Evolutionary conservation across 1,284 basidiomycete species (phyloP), one percentile per base, ranked within the genome.

Genomic region (Cutaneotrichosporon sp.): DNA sequence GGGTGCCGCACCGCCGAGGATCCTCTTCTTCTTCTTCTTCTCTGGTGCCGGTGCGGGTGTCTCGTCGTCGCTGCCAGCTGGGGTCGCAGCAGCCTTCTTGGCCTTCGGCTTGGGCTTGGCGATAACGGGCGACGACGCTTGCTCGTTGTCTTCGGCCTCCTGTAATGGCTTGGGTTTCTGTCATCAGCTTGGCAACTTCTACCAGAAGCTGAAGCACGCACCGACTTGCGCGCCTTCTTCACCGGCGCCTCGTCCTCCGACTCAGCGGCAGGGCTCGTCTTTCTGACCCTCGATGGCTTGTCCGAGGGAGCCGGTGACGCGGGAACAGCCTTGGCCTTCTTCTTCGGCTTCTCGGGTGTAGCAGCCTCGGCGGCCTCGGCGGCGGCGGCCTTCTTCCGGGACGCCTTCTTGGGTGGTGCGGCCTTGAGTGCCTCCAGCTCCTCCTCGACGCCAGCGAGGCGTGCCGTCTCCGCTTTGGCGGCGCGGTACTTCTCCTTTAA

Each of bases 1-100:
- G 43, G 69, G 65, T 9, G 59, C 65, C 0, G 27, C 55, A 29
- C 66, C 70, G 7, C 71, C 63, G 45, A 78, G 61, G 45, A 72
- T 71, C 42, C 73, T 64, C 61, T 73, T 74, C 69, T 78, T 78
- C 72, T 76, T 60, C 52, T 49, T 59, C 59, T 51, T 54, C 46
- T 55, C 25, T 0, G 54, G 54, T 8, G 29, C 54, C 1, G 46
- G 46, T 9, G 49, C 56, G 0, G 49, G 36, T 1, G 56, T 18
- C 18, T 55, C 42, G 20, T 49, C 59, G 7, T 50, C 47, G 45
- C 45, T 47, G 11, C 18, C 45, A 10, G 25, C 45, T 13, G 45
- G 45, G 10, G 27, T 50, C 47, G 54, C 52, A 16, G 53, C 54
- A 13, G 50, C 16, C 29, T 45, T 55, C 27, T n/a, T 22, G 45